Percentiles rank a stretch among this genome's conserved stretches.
Conservation (phyloP, 371 early-diverging fungal genomes). For the Syncephalastrum contaminatum region DNA sequence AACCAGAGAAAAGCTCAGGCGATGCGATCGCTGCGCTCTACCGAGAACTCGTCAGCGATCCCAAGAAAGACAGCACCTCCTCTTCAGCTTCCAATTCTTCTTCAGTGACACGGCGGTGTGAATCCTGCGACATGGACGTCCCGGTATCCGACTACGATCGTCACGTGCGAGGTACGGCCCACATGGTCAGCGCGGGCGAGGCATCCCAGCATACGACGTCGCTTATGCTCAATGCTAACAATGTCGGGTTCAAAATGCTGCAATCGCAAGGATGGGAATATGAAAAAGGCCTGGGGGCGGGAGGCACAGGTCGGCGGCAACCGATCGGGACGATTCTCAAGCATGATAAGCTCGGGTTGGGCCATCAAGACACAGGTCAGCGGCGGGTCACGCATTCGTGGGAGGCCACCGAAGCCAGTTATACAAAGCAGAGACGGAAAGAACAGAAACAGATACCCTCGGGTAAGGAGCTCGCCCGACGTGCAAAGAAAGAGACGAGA, state of each 20-base stretch:
- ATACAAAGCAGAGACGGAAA: conserved; percentile 5
- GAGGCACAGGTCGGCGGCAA: conserved; percentile 44
- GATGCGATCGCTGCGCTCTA: too few relatives aligned
- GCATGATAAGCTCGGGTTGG: conserved; percentile 48
- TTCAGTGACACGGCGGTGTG: conserved; percentile 10
- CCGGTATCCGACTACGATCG: conserved; percentile 12
- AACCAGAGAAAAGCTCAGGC: too few relatives aligned
- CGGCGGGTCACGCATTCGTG: conserved; percentile 30
- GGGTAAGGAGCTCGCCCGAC: conserved; percentile 27
- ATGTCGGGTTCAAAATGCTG: conserved; percentile 50
- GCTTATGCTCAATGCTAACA: conserved; percentile 23
- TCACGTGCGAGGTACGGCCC: conserved; percentile 34
- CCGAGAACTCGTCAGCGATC: too few relatives aligned
- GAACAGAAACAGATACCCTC: conserved; percentile 6
- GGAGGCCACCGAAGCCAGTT: conserved; percentile 16
- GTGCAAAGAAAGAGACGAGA: conserved; percentile 18
- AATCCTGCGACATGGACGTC: conserved; percentile 22
- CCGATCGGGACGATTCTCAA: conserved; percentile 51
- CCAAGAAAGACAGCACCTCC: too few relatives aligned
- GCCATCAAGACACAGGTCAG: conserved; percentile 20
- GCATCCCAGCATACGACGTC: conserved; percentile 15
- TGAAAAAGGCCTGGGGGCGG: conserved; percentile 50
- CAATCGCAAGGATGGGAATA: conserved; percentile 55
- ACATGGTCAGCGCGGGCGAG: conserved; percentile 21
- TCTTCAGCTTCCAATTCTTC: too few relatives aligned